These are phyloP conservation scores for Backusella mclennaniae DNA, from an alignment of 192 early-diverging fungal genomes.

Conservation along the genomic window DNA sequence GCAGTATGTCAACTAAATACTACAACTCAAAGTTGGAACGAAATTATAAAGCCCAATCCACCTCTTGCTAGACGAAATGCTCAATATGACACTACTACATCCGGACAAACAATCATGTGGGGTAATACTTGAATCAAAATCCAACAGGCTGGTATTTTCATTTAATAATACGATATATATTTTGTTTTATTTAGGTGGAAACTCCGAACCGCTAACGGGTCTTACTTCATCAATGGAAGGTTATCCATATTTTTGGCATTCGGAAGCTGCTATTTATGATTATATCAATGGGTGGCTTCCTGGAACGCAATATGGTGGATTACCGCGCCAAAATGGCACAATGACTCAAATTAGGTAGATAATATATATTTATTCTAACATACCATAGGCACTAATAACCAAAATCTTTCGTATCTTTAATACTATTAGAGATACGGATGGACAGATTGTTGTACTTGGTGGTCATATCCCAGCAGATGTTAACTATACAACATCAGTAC, in stretches of 20 bases:
- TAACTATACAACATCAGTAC: neutral
- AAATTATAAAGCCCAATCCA: neutral
- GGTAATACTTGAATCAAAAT: neutral
- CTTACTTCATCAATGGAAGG: neutral
- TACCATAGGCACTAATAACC: neutral
- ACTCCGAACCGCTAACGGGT: conserved; percentile 6
- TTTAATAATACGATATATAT: neutral
- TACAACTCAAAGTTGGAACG: neutral
- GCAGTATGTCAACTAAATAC: conserved; percentile 7
- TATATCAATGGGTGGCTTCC: conserved; percentile 7
- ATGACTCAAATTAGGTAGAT: conserved; percentile 15
- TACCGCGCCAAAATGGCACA: neutral
- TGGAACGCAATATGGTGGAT: conserved; percentile 3
- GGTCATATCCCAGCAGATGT: neutral
- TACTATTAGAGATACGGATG: conserved; percentile 7
- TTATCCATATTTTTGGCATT: conserved; percentile 1
- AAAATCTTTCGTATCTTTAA: neutral
- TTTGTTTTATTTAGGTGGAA: neutral
- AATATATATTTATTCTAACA: neutral
- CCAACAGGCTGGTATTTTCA: neutral
- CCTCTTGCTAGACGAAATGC: conserved; percentile 9
- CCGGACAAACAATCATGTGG: conserved; percentile 6
- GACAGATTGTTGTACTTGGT: conserved; percentile 9
- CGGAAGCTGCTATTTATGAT: conserved; percentile 9
- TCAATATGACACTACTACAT: neutral